phyloP scores from a whole-genome alignment of 108 stramenopile genomes.

The Cyclotella atomus region DNA sequence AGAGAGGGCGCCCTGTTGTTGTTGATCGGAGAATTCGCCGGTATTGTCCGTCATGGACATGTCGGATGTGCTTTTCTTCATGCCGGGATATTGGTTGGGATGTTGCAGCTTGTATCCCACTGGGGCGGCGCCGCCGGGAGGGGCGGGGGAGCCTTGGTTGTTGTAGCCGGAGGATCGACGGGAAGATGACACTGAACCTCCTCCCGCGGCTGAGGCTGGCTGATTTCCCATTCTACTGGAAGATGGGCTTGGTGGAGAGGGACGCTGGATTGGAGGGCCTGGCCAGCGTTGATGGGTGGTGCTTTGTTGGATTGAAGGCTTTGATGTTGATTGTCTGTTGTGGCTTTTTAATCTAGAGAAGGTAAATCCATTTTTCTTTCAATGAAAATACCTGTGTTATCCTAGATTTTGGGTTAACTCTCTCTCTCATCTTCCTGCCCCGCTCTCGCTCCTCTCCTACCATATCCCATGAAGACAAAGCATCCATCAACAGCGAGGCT shows the following conservation, averaged over 20 bases:
- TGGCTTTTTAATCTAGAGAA: too few species aligned
- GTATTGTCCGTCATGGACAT: constrained; percentile 49
- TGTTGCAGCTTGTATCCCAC: constrained; percentile 32
- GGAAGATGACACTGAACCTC: constrained; percentile 27
- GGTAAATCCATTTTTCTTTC: too few species aligned
- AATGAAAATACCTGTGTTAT: too few species aligned
- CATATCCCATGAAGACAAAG: too few species aligned
- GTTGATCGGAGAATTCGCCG: not conserved
- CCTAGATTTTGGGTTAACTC: too few species aligned
- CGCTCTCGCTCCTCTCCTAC: too few species aligned
- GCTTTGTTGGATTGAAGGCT: too few species aligned
- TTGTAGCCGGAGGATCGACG: constrained; percentile 16
- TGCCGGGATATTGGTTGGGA: constrained; percentile 21
- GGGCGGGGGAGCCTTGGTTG: not conserved
- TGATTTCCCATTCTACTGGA: constrained; percentile 40
- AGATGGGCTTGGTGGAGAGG: not conserved
- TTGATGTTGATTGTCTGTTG: too few species aligned
- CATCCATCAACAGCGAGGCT: too few species aligned
- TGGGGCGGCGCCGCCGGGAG: constrained; percentile 32
- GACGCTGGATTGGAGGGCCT: not conserved
- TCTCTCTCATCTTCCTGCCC: too few species aligned
- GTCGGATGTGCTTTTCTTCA: constrained; percentile 36
- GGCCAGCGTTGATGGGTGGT: too few species aligned
- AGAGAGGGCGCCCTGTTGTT: not conserved
- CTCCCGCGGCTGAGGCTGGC: constrained; percentile 21